These are phyloP conservation scores for Moricandia arvensis DNA, from an alignment of 345 rosid genomes.

Conservation along the genomic window DNA sequence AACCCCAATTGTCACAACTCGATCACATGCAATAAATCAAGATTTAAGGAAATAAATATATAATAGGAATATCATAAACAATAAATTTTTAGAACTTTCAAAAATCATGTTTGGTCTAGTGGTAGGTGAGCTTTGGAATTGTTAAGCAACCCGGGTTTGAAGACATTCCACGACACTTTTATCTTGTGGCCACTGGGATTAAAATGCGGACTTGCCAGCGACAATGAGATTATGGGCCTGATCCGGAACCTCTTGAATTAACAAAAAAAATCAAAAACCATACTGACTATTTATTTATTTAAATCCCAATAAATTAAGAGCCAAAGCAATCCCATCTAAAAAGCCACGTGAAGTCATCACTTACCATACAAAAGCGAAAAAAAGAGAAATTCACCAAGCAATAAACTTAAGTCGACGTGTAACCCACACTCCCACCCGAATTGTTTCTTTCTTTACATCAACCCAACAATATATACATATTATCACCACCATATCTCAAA, in stretches of 20 bases:
- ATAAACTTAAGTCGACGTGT: slow-evolving; percentile 48
- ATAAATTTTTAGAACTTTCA: too few relatives aligned
- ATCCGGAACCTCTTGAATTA: too few relatives aligned
- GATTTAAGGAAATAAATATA: background rate
- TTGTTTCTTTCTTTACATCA: slow-evolving; percentile 21
- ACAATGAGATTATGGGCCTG: too few relatives aligned
- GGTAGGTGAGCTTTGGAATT: too few relatives aligned
- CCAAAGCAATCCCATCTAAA: slow-evolving; percentile 34
- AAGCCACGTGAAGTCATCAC: slow-evolving; percentile 58
- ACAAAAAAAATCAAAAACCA: too few relatives aligned
- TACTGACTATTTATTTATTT: background rate
- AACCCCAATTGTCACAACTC: background rate
- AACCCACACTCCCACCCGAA: slow-evolving; percentile 52
- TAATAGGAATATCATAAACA: background rate
- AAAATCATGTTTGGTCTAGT: too few relatives aligned
- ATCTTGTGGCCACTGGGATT: too few relatives aligned
- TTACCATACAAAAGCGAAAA: slow-evolving; percentile 45
- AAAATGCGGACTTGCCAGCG: too few relatives aligned
- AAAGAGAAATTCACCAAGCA: slow-evolving; percentile 21
- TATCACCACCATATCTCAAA: slow-evolving; percentile 20
- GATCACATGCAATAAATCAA: background rate
- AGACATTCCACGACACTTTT: too few relatives aligned
- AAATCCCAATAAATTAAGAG: slow-evolving; percentile 25
- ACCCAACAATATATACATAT: slow-evolving; percentile 16
- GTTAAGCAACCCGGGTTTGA: too few relatives aligned